Evolutionary conservation across 2,329 filamentous ascomycete genomes (phyloP).

Genomic region (Clonostachys byssicola): DNA sequence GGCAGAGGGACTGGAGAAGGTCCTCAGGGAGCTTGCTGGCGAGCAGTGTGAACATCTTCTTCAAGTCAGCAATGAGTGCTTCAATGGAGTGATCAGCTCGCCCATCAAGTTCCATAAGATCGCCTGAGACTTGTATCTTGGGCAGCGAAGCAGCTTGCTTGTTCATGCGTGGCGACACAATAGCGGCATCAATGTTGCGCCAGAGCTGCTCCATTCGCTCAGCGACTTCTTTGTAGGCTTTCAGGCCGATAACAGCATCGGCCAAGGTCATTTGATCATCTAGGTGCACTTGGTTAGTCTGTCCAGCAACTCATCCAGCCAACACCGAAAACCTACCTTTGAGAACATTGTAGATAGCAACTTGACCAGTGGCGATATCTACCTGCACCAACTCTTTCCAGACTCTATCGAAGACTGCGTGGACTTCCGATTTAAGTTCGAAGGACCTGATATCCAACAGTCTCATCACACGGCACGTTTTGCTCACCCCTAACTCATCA

Average conservation of each 20-base stretch:
- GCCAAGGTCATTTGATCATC: conserved; percentile 47
- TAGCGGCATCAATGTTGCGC: conserved; percentile 56
- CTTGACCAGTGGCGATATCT: conserved; percentile 46
- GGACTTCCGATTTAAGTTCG: conserved; percentile 62
- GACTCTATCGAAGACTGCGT: conserved; percentile 61
- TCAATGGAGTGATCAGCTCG: conserved; percentile 39
- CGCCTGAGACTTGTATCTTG: conserved; percentile 33
- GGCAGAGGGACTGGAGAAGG: conserved; percentile 57
- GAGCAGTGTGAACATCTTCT: conserved; percentile 46
- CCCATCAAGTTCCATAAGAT: conserved; percentile 36
- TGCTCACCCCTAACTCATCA: conserved; percentile 54
- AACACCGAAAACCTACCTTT: conserved; percentile 35
- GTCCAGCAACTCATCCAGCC: background rate
- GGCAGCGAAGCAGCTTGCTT: conserved; percentile 24
- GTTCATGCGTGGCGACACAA: conserved; percentile 57
- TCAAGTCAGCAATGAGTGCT: conserved; percentile 49
- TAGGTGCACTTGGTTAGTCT: conserved; percentile 16
- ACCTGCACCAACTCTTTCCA: conserved; percentile 68
- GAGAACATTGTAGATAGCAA: conserved; percentile 51
- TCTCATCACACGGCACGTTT: conserved; percentile 56
- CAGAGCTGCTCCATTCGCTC: conserved; percentile 56
- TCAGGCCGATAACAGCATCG: conserved; percentile 51
- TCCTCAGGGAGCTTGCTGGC: conserved; percentile 46
- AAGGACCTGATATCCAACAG: conserved; percentile 63
- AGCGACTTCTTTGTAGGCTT: conserved; percentile 58